A percentile compares a stretch with the other conserved stretches of the same genome.
phyloP scores from a whole-genome alignment of 176 grass and related monocot species.

The maize (Zea mays) region Zm-B73-REFERENCE-NAM-5.0 NC_050101.1:64975001-64975500 shows the following conservation, averaged over 20 bases:
- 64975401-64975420: background rate
- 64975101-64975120: conserved; percentile 98
- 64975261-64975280: conserved; percentile 7
- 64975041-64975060: conserved; percentile 86
- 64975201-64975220: background rate
- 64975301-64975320: too few relatives aligned
- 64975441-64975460: background rate
- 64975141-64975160: background rate
- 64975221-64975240: conserved; percentile 19
- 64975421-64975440: background rate
- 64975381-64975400: background rate
- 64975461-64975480: background rate
- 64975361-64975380: background rate
- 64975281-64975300: background rate
- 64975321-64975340: background rate
- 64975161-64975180: background rate
- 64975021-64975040: conserved; percentile 94
- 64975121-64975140: conserved; percentile 88
- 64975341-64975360: background rate
- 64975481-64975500: background rate
- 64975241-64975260: conserved; percentile 23
- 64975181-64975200: conserved; percentile 26
- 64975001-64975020: conserved; percentile 91
- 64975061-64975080: conserved; percentile 91
- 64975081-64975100: conserved; percentile 92